Base-by-base conservation (phyloP, 768 basidiomycete genomes). In the Cytidiella melzeri region DNA sequence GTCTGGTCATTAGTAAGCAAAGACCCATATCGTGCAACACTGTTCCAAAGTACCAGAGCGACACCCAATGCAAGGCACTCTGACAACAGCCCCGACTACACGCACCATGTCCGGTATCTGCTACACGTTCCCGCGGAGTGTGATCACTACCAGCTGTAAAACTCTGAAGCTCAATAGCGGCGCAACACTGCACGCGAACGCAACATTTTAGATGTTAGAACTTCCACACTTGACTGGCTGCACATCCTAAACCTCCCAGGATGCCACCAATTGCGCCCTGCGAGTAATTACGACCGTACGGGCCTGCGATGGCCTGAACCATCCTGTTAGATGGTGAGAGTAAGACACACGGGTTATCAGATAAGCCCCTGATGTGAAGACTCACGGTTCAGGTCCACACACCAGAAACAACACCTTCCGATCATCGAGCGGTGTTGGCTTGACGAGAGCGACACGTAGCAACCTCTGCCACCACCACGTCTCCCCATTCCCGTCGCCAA, bases 351-450 rank as follows among this genome's bases (percentile, higher is more conserved):
- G 15, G 44, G 51, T 41, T 42, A 44, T 45, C 36, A 27, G 34
- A 47, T 34, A 50, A 50, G 48, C 26, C 30, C 30, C 15, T 34
- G 30, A 34, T 34, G 30, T 34, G 15, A 15, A 34, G 7, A 55
- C 30, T 18, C 64, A 91, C 90, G 74, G 73, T 53, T 91, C 85
- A n/a, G 90, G 91, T 23, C 90, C 90, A 64, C 87, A 92, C 3
- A 92, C 77, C 11, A 92, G 65, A 60, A 92, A 84, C 48, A 92
- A 61, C 5, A 73, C 66, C 40, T 69, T 77, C 56, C 71, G 76
- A 46, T 64, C 64, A 43, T 57, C 54, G 28, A 41, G 25, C 54
- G 43, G 15, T 53, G 34, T 56, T 44, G 38, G 48, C 24, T 24
- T 59, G 49, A 23, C 27, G 44, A 45, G 51, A 19, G 34, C 52